These are phyloP conservation scores for Hyphopichia burtonii DNA, from an alignment of 1,139 yeast species.

Conservation along the genomic window DNA sequence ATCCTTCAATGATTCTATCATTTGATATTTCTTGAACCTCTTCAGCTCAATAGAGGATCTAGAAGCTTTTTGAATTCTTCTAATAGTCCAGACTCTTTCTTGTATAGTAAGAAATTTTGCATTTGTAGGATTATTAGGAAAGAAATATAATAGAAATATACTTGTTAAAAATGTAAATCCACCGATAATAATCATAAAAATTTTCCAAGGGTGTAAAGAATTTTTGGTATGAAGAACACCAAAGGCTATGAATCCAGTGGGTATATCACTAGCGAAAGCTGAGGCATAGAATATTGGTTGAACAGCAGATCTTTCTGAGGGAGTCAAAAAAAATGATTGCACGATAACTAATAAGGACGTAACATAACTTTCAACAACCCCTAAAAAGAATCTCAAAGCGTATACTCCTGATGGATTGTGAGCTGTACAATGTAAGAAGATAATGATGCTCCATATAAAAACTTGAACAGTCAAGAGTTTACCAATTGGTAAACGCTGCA, in stretches of 20 bases:
- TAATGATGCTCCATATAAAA: slow-evolving; percentile 23
- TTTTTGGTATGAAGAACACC: slow-evolving; percentile 27
- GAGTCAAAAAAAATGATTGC: slow-evolving; percentile 37
- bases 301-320: slow-evolving; percentile 31
- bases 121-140: slow-evolving; percentile 41
- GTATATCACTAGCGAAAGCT: slow-evolving; percentile 38
- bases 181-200: slow-evolving; percentile 39
- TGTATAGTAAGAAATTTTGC: slow-evolving; percentile 30
- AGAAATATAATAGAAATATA: slow-evolving; percentile 23
- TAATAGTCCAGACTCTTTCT: slow-evolving; percentile 40
- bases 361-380: slow-evolving; percentile 38
- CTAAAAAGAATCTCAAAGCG: slow-evolving; percentile 40
- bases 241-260: slow-evolving; percentile 40
- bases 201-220: slow-evolving; percentile 29
- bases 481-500: slow-evolving; percentile 32
- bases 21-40: slow-evolving; percentile 33
- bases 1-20: slow-evolving; percentile 36
- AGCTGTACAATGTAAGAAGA: slow-evolving; percentile 35
- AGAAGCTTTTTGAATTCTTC: slow-evolving; percentile 32
- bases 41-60: slow-evolving; percentile 40
- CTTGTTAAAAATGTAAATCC: slow-evolving; percentile 32
- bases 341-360: slow-evolving; percentile 33
- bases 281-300: slow-evolving; percentile 40
- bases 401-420: slow-evolving; percentile 34
- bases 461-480: slow-evolving; percentile 24